phyloP scores from a whole-genome alignment of 2,329 filamentous ascomycete genomes.

The Pyrenophora seminiperda region DNA sequence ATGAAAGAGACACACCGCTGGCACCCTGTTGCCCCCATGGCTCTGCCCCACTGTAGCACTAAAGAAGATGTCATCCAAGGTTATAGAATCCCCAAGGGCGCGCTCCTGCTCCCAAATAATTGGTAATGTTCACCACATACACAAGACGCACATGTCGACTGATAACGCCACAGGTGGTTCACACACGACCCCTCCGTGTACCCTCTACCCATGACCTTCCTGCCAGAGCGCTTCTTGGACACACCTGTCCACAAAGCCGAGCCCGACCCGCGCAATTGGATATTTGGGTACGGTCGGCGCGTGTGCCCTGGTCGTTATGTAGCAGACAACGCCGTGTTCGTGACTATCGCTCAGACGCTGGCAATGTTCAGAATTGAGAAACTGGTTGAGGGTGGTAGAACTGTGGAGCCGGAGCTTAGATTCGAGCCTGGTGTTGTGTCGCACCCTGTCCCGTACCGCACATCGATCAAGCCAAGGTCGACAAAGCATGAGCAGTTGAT shows the following conservation, averaged over 20 bases:
- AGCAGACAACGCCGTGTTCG: slow-evolving; percentile 50
- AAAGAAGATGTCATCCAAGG: slow-evolving; percentile 48
- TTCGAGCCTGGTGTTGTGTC: slow-evolving; percentile 48
- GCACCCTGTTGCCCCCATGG: slow-evolving; percentile 42
- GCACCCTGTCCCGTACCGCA: slow-evolving; percentile 48
- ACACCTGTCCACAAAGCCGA: slow-evolving; percentile 42
- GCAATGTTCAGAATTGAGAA: slow-evolving; percentile 55
- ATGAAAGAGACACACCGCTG: slow-evolving; percentile 54
- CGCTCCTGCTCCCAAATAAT: slow-evolving; percentile 46
- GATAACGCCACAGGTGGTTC: slow-evolving; percentile 43
- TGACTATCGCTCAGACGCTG: slow-evolving; percentile 53
- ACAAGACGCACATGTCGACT: background rate
- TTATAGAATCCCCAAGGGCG: slow-evolving; percentile 52
- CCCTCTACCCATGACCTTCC: slow-evolving; percentile 49
- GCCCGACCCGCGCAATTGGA: slow-evolving; percentile 45
- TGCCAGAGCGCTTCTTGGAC: slow-evolving; percentile 52
- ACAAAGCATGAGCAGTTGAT: slow-evolving; percentile 43
- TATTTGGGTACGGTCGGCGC: slow-evolving; percentile 52
- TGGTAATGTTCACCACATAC: slow-evolving; percentile 37
- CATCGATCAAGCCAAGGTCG: slow-evolving; percentile 44
- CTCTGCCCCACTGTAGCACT: slow-evolving; percentile 37
- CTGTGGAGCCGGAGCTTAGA: slow-evolving; percentile 44
- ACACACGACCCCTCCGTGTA: slow-evolving; percentile 50
- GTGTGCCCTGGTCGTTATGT: slow-evolving; percentile 52
- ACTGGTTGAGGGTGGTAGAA: slow-evolving; percentile 44